phyloP scores from a whole-genome alignment of 768 basidiomycete species.

The Botryobasidium botryosum region DNA sequence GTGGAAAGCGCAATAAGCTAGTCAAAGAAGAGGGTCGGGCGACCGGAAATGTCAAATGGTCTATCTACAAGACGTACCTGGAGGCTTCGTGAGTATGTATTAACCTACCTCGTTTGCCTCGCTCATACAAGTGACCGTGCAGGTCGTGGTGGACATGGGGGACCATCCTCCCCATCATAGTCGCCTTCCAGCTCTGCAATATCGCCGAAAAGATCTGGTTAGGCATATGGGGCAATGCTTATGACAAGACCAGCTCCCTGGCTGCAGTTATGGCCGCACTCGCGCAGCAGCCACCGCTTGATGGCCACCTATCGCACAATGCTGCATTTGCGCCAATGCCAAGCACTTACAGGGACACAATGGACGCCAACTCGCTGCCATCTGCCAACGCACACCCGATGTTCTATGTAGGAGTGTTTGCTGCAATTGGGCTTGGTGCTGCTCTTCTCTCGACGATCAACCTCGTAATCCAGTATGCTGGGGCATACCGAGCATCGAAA shows the following conservation, averaged over 20 bases:
- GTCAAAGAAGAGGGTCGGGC: slow-evolving; percentile 21
- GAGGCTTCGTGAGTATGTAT: slow-evolving; percentile 18
- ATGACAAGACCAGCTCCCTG: too few species aligned
- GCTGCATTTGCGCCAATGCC: too few species aligned
- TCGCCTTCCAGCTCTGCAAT: too few species aligned
- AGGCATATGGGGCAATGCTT: too few species aligned
- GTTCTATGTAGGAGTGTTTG: slow-evolving; percentile 56
- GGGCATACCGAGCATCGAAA: slow-evolving; percentile 11
- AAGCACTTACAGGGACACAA: too few species aligned
- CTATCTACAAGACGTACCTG: slow-evolving; percentile 24
- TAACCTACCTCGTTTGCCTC: too few species aligned
- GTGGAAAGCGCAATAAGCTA: slow-evolving; percentile 12
- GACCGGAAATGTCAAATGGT: slow-evolving; percentile 22
- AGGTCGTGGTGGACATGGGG: slow-evolving; percentile 59
- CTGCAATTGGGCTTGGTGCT: slow-evolving; percentile 36
- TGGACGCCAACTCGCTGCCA: slow-evolving; percentile 9
- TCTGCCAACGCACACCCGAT: slow-evolving; percentile 40
- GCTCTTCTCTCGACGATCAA: slow-evolving; percentile 32
- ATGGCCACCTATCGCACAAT: too few species aligned
- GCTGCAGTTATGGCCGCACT: too few species aligned
- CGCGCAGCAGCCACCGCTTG: too few species aligned
- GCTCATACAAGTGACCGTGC: too few species aligned
- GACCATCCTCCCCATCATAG: slow-evolving; percentile 32
- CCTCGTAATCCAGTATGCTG: slow-evolving; percentile 33
- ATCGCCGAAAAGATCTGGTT: too few species aligned